These are phyloP conservation scores for Tolypocladium ovalisporum DNA, from an alignment of 2,329 filamentous ascomycete genomes.

Conservation along the genomic window DNA sequence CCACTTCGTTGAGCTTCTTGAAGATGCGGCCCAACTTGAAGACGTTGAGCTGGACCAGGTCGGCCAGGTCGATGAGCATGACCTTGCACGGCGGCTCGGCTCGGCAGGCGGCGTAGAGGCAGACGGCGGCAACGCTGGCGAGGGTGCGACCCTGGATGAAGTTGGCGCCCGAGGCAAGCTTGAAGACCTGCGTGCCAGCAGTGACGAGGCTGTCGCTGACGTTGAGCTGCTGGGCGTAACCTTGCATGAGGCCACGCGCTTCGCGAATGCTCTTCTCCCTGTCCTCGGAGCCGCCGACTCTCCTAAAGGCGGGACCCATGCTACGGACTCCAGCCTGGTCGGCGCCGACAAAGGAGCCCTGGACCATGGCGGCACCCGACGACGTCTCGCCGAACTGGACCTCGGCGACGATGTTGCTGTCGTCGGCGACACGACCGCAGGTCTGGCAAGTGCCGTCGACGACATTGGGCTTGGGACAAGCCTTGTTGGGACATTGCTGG, in stretches of 20 bases:
- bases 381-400: slow-evolving; percentile 83
- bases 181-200: slow-evolving; percentile 62
- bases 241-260: slow-evolving; percentile 46
- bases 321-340: slow-evolving; percentile 72
- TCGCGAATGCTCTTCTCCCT: slow-evolving; percentile 50
- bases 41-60: slow-evolving; percentile 73
- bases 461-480: slow-evolving; percentile 50
- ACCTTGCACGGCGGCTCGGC: slow-evolving; percentile 68
- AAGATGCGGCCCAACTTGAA: slow-evolving; percentile 87
- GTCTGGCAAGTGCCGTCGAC: slow-evolving; percentile 63
- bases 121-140: slow-evolving; percentile 78
- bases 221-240: slow-evolving; percentile 49
- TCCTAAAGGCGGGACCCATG: slow-evolving; percentile 50
- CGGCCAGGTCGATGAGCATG: slow-evolving; percentile 93
- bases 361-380: slow-evolving; percentile 76
- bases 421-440: slow-evolving; percentile 76
- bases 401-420: slow-evolving; percentile 85
- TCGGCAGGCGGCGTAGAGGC: slow-evolving; percentile 80
- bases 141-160: slow-evolving; percentile 81
- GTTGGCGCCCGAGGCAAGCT: slow-evolving; percentile 61
- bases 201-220: slow-evolving; percentile 53
- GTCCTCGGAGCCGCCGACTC: slow-evolving; percentile 47
- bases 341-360: slow-evolving; percentile 78
- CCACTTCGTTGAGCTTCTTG: slow-evolving; percentile 66
- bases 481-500: slow-evolving; percentile 45